Evolutionary conservation across 768 basidiomycete genomes (phyloP), one percentile per base, ranked within the genome.

Genomic region (Scleroderma bovista): DNA sequence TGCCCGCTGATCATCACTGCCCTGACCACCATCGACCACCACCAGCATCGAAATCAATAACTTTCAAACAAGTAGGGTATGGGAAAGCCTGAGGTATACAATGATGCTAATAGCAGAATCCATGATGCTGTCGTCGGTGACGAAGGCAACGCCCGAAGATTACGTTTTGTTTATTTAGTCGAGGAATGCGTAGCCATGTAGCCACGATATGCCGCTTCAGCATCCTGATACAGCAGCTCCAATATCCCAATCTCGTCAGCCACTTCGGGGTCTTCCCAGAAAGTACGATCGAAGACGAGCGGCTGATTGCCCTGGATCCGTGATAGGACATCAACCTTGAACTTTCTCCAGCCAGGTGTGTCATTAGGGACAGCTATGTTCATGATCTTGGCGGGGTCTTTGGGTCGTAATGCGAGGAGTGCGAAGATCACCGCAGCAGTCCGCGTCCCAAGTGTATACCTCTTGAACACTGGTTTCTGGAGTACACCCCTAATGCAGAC

Each of bases 311-410:
- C 16, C 16, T 39, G 4, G 12, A 67, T 49, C 29, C 53, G 57
- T 4, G 26, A 43, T 29, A 63, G 19, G 20, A 67, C 17, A 7
- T 44, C 51, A 5, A 43, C 44, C 42, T 66, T 66, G 55, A 60
- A 66, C 12, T 34, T 53, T 34, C n/a, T 63, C 64, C 64, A 66
- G 12, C 61, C 61, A 17, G 50, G 64, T 24, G 64, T 64, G 26
- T 64, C 61, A 19, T 64, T 64, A 1, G 68, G 65, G 19, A 66
- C 52, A 19, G 64, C 40, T 13, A 59, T 57, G 6, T 65, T 11
- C 0, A 65, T 54, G 1, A 64, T 19, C 34, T 56, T 58, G 2
- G 2, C 19, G 4, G 60, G 62, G 3, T 66, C 60, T 23, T 55
- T 42, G 1, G 64, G 51, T 13, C 40, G 46, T 17, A 66, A 48